Evolutionary conservation across 306 rosid species (phyloP).

Genomic region (Castanospermum australe): DNA sequence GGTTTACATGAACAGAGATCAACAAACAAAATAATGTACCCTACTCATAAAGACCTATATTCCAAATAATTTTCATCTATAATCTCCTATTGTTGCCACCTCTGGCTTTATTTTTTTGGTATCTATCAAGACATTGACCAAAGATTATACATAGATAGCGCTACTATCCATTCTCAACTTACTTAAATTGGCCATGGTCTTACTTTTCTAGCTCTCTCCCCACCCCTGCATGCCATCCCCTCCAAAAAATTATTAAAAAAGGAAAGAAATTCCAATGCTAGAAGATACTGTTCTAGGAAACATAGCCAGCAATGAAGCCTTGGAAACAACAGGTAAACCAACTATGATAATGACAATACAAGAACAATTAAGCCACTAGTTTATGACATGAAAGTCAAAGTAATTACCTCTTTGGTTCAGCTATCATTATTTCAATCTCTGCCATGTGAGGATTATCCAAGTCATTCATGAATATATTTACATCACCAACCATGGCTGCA

Average conservation of each 20-base stretch:
- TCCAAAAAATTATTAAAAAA: neutral
- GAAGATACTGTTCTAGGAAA: neutral
- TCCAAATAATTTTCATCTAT: neutral
- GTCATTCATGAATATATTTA: conserved; percentile 86
- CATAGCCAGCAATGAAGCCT: neutral
- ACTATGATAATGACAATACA: neutral
- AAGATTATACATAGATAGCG: neutral
- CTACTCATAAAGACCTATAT: neutral
- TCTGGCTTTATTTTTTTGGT: neutral
- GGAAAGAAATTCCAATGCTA: neutral
- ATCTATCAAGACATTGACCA: conserved; percentile 3
- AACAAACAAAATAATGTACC: neutral
- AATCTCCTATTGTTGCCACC: neutral
- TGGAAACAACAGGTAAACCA: neutral
- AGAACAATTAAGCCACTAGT: conserved; percentile 16
- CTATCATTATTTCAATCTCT: conserved; percentile 94
- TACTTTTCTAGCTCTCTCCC: neutral
- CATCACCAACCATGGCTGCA: conserved; percentile 96
- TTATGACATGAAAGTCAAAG: conserved; percentile 21
- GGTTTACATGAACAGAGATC: neutral
- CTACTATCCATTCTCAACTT: neutral
- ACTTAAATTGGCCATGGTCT: neutral
- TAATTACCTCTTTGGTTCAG: conserved; percentile 73
- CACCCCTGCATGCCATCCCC: neutral
- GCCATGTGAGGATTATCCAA: conserved; percentile 67